A percentile compares a stretch with the other conserved stretches of the same genome.
Evolutionary conservation across 2,329 filamentous ascomycete genomes (phyloP).

Genomic region (Exutisphaerella laricina): DNA sequence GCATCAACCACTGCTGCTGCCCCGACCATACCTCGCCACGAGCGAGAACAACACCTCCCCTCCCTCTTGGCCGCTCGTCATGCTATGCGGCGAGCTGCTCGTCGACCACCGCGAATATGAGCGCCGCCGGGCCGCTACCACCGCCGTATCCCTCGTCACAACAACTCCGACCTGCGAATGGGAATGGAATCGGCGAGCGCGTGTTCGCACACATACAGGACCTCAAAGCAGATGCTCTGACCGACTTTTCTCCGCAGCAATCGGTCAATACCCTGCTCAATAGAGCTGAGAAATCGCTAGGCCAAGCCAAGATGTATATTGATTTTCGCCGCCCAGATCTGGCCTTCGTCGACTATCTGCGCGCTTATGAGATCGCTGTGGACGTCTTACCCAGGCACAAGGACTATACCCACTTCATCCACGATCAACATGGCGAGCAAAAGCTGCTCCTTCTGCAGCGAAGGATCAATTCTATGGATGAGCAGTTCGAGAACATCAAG

Average conservation of each 20-base stretch:
- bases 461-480: constrained; percentile 29
- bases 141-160: constrained; percentile 6
- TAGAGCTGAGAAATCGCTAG: constrained; percentile 38
- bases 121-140: constrained; percentile 31
- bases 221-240: constrained; percentile 37
- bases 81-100: constrained; percentile 10
- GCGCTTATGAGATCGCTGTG: constrained; percentile 71
- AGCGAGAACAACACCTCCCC: background rate
- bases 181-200: constrained; percentile 22
- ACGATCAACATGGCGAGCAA: constrained; percentile 39
- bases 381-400: constrained; percentile 70
- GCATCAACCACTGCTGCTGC: no score
- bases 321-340: constrained; percentile 63
- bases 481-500: constrained; percentile 45
- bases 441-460: constrained; percentile 42
- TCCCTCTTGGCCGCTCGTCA: background rate
- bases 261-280: constrained; percentile 36
- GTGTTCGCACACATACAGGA: constrained; percentile 39
- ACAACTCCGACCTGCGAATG: background rate
- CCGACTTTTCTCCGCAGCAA: constrained; percentile 26
- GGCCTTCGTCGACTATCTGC: constrained; percentile 78
- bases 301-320: constrained; percentile 53
- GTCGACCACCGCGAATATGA: constrained; percentile 31
- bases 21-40: background rate
- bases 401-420: constrained; percentile 62